These are phyloP conservation scores for Herpetospermum pedunculosum DNA, from an alignment of 306 rosid species.

Conservation along the genomic window DNA sequence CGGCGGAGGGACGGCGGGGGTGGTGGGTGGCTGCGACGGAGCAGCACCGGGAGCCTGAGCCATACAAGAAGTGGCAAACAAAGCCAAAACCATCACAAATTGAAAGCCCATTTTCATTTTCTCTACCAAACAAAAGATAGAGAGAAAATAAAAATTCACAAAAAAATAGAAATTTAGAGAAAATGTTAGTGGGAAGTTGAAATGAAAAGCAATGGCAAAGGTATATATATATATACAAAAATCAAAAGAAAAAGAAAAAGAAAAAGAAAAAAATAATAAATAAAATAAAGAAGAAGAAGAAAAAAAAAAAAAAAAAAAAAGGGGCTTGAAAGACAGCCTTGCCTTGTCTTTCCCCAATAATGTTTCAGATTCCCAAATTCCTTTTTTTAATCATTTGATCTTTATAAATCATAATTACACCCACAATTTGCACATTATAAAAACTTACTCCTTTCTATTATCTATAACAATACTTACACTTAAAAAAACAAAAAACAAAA, in stretches of 20 bases:
- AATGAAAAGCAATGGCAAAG: background rate
- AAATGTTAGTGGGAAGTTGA: background rate
- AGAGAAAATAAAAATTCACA: background rate
- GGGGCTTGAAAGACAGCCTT: slow-evolving; percentile 4
- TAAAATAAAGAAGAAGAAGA: background rate
- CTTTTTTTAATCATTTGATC: background rate
- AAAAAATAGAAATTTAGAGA: slow-evolving; percentile 2
- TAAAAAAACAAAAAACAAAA: no score
- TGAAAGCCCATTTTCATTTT: slow-evolving; percentile 39
- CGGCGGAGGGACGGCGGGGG: slow-evolving; percentile 20
- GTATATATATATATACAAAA: background rate
- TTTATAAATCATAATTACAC: background rate
- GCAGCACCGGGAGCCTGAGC: slow-evolving; percentile 64
- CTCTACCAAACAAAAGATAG: background rate
- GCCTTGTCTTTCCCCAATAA: slow-evolving; percentile 2
- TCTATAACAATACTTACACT: no score
- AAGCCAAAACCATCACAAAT: slow-evolving; percentile 38
- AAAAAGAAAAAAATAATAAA: no score
- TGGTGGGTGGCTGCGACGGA: slow-evolving; percentile 31
- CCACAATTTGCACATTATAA: background rate
- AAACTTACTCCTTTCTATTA: background rate
- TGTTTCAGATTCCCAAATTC: slow-evolving; percentile 5
- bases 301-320: background rate
- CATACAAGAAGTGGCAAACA: slow-evolving; percentile 49
- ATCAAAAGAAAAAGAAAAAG: background rate